Evolutionary conservation across 2,329 filamentous ascomycete species (phyloP), one percentile per base, ranked within the genome.

Genomic region (Claviceps africana): DNA sequence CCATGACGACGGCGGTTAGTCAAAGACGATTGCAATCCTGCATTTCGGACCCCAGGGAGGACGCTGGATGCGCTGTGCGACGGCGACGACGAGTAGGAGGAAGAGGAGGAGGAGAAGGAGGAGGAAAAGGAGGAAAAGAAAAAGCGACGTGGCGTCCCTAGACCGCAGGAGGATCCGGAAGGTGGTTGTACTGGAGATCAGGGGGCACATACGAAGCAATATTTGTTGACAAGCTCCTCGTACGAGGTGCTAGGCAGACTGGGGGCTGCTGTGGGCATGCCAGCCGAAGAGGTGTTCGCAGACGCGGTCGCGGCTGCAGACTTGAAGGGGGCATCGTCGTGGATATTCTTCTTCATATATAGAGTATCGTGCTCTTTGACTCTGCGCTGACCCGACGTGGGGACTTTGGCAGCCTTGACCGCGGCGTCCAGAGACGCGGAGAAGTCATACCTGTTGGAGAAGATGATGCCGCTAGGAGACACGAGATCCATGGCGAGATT

Each of bases 221-320:
- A 98, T 75, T 95, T 96, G 75, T 95, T 90, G 69, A 98, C 86
- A 58, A 98, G 79, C 71, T 98, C 93, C 71, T 94, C 88, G 68
- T 98, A 97, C 55, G 91, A 90, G 55, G 88, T 83, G 57, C 89
- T 94, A 55, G 90, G 81, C 58, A 95, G 83, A 62, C 70, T 55
- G 5, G 54, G 48, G 25, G 54, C 54, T n/a, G 51, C 58, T n/a
- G 54, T 57, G 54, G 52, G 58, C 45, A 51, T 56, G 61, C 62
- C 61, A 61, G 63, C 57, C n/a, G n/a, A n/a, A 56, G 50, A 46
- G 47, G 47, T 47, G 6, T 13, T 47, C 48, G 44, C 51, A 31
- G 25, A 19, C 15, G 44, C 39, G 1, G 46, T 35, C n/a, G 22
- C 19, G 13, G 53, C n/a, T n/a, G n/a, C n/a, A n/a, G n/a, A 30